phyloP scores from a whole-genome alignment of 345 rosid species.

The Lumnitzera racemosa region DNA sequence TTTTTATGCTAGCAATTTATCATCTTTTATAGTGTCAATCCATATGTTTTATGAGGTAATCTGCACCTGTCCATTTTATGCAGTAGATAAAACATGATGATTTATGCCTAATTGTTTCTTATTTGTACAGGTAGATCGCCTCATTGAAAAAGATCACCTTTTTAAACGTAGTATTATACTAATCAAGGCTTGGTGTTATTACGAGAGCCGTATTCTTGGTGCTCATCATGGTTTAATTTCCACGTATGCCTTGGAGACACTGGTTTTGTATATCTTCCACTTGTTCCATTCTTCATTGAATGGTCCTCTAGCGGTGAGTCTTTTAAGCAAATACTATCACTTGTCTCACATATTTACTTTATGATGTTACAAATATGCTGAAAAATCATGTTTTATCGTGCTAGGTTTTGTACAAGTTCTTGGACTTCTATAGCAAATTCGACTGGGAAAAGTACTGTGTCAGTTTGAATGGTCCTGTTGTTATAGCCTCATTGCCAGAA shows the following conservation, averaged over 20 bases:
- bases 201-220: conserved; percentile 87
- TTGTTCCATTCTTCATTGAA: conserved; percentile 57
- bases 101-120: conserved; percentile 16
- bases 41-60: too few relatives aligned
- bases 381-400: not conserved
- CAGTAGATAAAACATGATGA: conserved; percentile 3
- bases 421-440: conserved; percentile 92
- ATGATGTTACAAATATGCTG: not conserved
- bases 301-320: conserved; percentile 79
- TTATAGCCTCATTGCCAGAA: conserved; percentile 56
- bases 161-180: conserved; percentile 81
- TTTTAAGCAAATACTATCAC: not conserved
- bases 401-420: conserved; percentile 76
- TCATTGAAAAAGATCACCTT: conserved; percentile 69
- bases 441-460: conserved; percentile 92
- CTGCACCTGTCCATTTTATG: not conserved
- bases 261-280: conserved; percentile 79
- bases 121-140: conserved; percentile 49
- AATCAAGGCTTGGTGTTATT: conserved; percentile 90
- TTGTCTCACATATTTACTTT: not conserved
- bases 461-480: conserved; percentile 70
- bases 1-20: too few relatives aligned
- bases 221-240: conserved; percentile 89
- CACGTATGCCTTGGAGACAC: conserved; percentile 82
- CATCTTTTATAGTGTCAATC: too few relatives aligned